Base-by-base conservation (phyloP, 2,329 filamentous ascomycete genomes). In the Blastomyces emzantsi region DNA sequence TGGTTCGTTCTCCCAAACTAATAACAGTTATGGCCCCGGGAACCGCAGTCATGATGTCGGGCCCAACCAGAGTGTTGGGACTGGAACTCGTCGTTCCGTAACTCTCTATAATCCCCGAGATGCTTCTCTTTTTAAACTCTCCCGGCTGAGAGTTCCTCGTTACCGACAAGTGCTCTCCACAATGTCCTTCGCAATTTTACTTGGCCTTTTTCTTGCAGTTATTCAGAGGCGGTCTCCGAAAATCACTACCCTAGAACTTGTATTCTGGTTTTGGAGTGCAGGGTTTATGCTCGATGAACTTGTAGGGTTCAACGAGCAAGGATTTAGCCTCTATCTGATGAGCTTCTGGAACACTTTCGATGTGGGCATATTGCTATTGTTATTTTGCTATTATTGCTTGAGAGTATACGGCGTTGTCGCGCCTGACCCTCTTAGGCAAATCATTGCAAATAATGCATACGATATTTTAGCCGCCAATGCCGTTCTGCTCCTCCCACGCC, bases 341-440 rank as follows among this genome's bases (percentile, higher is more conserved):
- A 96, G 91, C 74, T 94, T 97, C 74, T 97, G 93, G 93, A 97
- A 97, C 74, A 86, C 92, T 47, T 96, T 97, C 74, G 93, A 97
- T 72, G 80, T 97, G 47, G 92, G 92, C 9, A 97, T 97, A 62
- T 78, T 97, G 61, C 78, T 96, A 30, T 80, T 97, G 65, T 85
- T 97, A 69, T 86, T 95, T 70, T 84, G 90, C 63, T 97, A 97
- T 79, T 96, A 96, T 74, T 90, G 89, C 70, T 86, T 97, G 79
- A 87, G 93, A 63, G 82, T 94, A 17, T 96, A 95, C 71, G 91
- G 92, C 25, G 88, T 96, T 61, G 86, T 96, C 65, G 81, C 96
- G 69, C 86, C 90, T 1, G 89, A 92, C 68, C 83, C 87, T 28
- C 79, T 80, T 62, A 83, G 82, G 58, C 83, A 88, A 65, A 82